Percentiles rank a stretch among this genome's conserved stretches.
Conservation (phyloP, 2,329 filamentous ascomycete genomes). For the Coniella lustricola region DNA sequence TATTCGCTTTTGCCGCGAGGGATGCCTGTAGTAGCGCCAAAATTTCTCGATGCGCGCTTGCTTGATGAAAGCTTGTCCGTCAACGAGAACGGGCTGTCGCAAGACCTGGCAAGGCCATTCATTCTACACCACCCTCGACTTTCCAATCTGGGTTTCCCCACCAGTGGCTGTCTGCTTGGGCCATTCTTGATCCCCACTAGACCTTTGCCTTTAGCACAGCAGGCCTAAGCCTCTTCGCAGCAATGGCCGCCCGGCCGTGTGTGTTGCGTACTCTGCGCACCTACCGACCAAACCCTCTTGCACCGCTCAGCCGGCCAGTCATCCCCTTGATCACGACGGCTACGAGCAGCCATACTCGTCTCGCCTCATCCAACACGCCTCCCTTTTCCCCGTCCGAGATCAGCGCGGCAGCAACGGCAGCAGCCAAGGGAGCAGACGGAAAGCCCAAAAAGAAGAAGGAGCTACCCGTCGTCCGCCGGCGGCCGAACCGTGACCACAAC, state of each 20-base stretch:
- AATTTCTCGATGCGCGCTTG: slow-evolving; percentile 6
- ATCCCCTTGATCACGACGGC: not conserved
- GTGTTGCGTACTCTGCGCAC: slow-evolving; percentile 9
- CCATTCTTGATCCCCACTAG: too few relatives aligned
- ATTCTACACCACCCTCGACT: not conserved
- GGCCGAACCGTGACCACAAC: slow-evolving; percentile 60
- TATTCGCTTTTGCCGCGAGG: too few relatives aligned
- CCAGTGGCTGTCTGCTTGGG: too few relatives aligned
- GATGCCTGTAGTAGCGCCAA: not conserved
- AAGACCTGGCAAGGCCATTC: not conserved
- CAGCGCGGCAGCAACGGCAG: slow-evolving; percentile 20
- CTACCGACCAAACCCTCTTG: slow-evolving; percentile 7
- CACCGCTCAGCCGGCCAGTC: not conserved
- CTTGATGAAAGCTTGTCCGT: not conserved
- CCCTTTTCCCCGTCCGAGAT: slow-evolving; percentile 24
- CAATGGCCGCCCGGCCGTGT: slow-evolving; percentile 15
- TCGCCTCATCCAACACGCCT: slow-evolving; percentile 26
- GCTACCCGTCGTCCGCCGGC: slow-evolving; percentile 1
- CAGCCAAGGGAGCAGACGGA: slow-evolving; percentile 35
- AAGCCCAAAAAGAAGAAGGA: slow-evolving; percentile 36
- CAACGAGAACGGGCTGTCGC: not conserved
- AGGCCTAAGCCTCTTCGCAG: not conserved
- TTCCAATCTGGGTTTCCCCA: not conserved
- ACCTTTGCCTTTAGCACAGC: too few relatives aligned
- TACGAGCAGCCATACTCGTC: slow-evolving; percentile 19